Percentiles rank a stretch among this genome's conserved stretches.
These are phyloP conservation scores for Nicotiana tomentosiformis DNA, from an alignment of 257 asterid species.

Conservation along the genomic window DNA sequence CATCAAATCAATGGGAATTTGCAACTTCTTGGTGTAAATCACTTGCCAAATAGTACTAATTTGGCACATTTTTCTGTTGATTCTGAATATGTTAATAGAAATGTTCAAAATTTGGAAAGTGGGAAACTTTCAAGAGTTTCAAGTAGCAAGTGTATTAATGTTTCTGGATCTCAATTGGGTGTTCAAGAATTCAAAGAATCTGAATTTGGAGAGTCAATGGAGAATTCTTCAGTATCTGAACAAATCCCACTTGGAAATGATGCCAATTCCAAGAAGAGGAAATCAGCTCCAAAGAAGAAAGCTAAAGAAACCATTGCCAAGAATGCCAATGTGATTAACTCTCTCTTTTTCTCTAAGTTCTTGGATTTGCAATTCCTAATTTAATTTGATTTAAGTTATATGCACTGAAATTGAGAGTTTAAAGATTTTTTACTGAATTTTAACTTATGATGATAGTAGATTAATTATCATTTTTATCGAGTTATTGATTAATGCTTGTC, in stretches of 20 bases:
- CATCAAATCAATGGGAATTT: conserved; percentile 35
- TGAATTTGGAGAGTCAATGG: conserved; percentile 56
- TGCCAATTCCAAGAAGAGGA: conserved; percentile 57
- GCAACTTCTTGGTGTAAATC: background rate
- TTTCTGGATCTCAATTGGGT: background rate
- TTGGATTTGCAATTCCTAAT: background rate
- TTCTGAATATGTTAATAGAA: conserved; percentile 53
- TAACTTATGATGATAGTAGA: background rate
- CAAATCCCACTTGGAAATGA: conserved; percentile 46
- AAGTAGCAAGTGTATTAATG: background rate
- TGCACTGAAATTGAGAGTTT: background rate
- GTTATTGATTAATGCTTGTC: background rate
- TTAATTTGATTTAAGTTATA: background rate
- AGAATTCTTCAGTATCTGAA: conserved; percentile 66
- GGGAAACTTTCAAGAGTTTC: conserved; percentile 34
- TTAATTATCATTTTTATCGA: background rate
- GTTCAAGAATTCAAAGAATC: conserved; percentile 19
- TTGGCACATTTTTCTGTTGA: conserved; percentile 43
- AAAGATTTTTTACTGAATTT: background rate
- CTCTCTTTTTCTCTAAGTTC: background rate
- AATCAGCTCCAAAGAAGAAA: conserved; percentile 50
- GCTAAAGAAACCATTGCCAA: conserved; percentile 30
- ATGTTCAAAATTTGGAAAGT: conserved; percentile 9
- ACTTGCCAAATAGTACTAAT: background rate
- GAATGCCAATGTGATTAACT: conserved; percentile 31